Evolutionary conservation across 2,329 filamentous ascomycete genomes (phyloP), one percentile per base, ranked within the genome.

Genomic region (Neofusicoccum ribis): DNA sequence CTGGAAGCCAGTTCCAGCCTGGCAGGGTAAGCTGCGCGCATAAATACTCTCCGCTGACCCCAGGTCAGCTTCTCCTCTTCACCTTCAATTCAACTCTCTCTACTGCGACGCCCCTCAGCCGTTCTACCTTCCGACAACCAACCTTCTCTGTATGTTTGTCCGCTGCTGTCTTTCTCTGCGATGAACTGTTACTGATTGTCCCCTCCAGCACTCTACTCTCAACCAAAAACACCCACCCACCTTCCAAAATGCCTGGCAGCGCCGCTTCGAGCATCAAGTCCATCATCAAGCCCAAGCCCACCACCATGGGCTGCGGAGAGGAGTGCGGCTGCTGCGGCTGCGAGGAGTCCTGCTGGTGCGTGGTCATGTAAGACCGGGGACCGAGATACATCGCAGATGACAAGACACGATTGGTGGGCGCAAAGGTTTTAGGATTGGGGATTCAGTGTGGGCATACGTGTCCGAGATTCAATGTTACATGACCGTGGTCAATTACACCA

Each of bases 251-350:
- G 74, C 74, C 74, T 69, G 70, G 69, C 67, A 71, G 68, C 69
- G 69, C 73, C 66, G 70, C 74, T 49, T 77, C 73, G 15, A 74
- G 72, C 46, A 69, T 77, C 68, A 69, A 71, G 39, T 75, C 74
- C 66, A 77, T 77, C 71, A 65, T 77, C 70, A 77, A 76, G 72
- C 74, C 75, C 44, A 71, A 73, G 65, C 75, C 75, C 20, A 71
- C 74, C 63, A 67, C 64, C 17, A 68, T 69, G 64, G 68, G 71
- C 39, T 78, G 75, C 66, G 75, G 75, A 46, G 76, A 78, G 54
- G 66, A 65, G 34, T 78, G 76, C 69, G 75, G 76, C 20, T 78
- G 76, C 73, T 78, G 76, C 67, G 76, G 76, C 58, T 76, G 74
- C 67, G 74, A 73, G 15, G 76, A 78, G 66, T 76, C 74, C 20